Evolutionary conservation across 140 eudicot genomes (phyloP), one percentile per base, ranked within the genome.

Genomic region (Ambrosia hybrid): DNA sequence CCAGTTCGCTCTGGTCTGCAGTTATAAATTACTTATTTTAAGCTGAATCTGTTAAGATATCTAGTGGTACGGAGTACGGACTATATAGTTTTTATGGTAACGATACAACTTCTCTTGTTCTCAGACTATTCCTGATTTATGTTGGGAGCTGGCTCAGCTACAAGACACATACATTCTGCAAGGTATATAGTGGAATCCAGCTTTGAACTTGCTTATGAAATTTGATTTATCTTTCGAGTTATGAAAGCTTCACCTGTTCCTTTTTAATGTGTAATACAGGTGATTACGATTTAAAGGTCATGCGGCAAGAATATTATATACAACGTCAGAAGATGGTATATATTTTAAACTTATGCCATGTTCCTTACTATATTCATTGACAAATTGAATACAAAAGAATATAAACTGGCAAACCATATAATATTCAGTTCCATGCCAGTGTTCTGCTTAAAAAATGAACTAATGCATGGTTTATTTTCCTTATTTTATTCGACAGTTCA

Each of bases 81-180:
- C 30, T 21, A 21, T 21, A 21, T 21, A 21, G 30, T 21, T 21
- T 21, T 21, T 0, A 21, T 21, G 30, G 30, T 21, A 21, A 21
- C 30, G 30, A 21, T 21, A 21, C 30, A 21, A 21, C 30, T 21
- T 21, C 30, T 21, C 30, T 21, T 21, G 30, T 85, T 74, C 48
- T 55, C 82, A 94, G 99, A 91, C 96, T 65, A 86, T 94, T 82
- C 99, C 99, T 68, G 96, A 88, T 88, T 84, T 94, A 76, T 94
- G 99, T 80, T 94, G 96, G 96, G 97, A 90, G 81, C 83, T 94
- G 79, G 99, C 99, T 69, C 97, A 94, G 79, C 88, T 94, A 70
- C 99, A 94, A 86, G 99, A 94, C 80, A 94, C 99, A 34, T 90
- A 94, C 74, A 91, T 94, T 79, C 83, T 94, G 84, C 97, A 94